Base-by-base conservation (phyloP, 176 grass and related monocot species). In the maize (Zea mays) region DNA sequence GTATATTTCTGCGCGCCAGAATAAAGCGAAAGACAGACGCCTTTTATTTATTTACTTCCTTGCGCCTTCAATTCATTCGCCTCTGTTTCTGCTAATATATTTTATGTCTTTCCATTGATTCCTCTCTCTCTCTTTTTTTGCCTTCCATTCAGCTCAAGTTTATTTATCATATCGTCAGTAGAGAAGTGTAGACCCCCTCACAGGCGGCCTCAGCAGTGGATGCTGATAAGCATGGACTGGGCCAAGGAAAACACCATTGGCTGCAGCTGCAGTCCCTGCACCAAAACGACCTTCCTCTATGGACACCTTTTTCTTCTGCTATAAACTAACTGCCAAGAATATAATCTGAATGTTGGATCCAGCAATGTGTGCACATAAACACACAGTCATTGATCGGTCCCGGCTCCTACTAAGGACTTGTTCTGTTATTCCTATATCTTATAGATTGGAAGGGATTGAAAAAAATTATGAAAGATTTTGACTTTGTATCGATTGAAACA, bases 51-150 rank as follows among this genome's bases (percentile, higher is more conserved):
- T 50, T 50, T 50, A 50, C 48, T 19, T n/a, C 7, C n/a, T 17
- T 57, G 55, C n/a, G 27, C 41, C 21, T 8, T 34, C 60, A 35
- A 27, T 27, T 27, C 67, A 14, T 72, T 80, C 76, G 10, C 34
- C 71, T 50, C 86, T 76, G 86, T 71, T 84, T 64, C 81, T 80
- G 58, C 65, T 63, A 70, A 75, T 70, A 33, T 88, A 88, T 70
- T 88, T 80, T 76, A 88, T 80, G 70, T 36, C 27, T 27, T 39
- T 69, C 20, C 68, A 8, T 50, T 36, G 71, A 83, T 80, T 80
- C 76, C 62, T 49, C 15, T 47, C 59, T 62, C 4, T 10, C 27
- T 59, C 9, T 59, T 59, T 9, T 47, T 12, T 27, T 27, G 27
- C 3, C 10, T 27, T 27, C 9, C 20, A 44, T 17, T 74, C 44